Base-by-base conservation (phyloP, 345 rosid species). In the Erysimum cheiranthoides region DNA sequence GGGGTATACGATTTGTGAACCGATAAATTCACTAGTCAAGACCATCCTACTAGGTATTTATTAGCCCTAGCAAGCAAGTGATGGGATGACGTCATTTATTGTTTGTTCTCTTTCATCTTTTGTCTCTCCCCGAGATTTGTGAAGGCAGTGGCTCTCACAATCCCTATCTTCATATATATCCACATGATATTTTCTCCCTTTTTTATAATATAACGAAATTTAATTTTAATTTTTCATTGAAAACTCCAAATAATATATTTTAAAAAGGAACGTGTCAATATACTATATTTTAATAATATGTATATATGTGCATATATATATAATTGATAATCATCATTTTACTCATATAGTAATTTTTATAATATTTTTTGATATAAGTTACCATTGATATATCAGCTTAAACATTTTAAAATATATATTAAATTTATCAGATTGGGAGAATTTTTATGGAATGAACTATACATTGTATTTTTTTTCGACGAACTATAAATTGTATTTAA, bases 31-130 rank as follows among this genome's bases (percentile, higher is more conserved):
- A 85, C 82, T 34, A 80, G 84, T 9, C 90, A 80, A 10, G 70
- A 86, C 40, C 98, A 93, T 67, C 93, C 94, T 18, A 78, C 90
- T 60, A 84, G 92, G 93, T 89, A 56, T 31, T 3, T 28, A 45
- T 21, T 21, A 21, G 25, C 25, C 25, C 25, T 21, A 21, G 25
- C n/a, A n/a, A n/a, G n/a, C n/a, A 21, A 34, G 36, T 36, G 39
- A 36, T 8, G 10, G 8, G 0, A 8, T 36, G 62, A 35, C 10
- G 28, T 18, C 17, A 10, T 36, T 35, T 36, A 4, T 60, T 36
- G 10, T 58, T 34, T 58, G 27, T n/a, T n/a, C 38, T 32, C 62
- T 57, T n/a, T 57, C 14, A 4, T 34, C 25, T n/a, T n/a, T n/a
- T 34, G 27, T 34, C 7, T 5, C 13, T 34, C 62, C 1, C 64